Percentiles rank a stretch among this genome's conserved stretches.
phyloP scores from a whole-genome alignment of 2,329 filamentous ascomycete genomes.

The Fusarium pseudonygamai region DNA sequence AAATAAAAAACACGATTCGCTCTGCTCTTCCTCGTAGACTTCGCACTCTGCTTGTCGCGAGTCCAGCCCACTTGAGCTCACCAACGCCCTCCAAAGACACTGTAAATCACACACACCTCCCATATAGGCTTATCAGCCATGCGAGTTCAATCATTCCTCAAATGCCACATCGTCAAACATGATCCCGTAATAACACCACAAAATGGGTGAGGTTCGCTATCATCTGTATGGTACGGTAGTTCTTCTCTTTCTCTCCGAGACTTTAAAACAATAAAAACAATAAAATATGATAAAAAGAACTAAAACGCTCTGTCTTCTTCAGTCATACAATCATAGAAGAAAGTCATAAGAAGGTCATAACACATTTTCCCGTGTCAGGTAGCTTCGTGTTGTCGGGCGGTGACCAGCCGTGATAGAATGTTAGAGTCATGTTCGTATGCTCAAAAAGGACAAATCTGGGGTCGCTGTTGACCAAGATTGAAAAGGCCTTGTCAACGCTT shows the following conservation, averaged over 20 bases:
- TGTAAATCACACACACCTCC: constrained; percentile 40
- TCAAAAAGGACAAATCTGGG: constrained; percentile 40
- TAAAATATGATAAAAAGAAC: constrained; percentile 42
- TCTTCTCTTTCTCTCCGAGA: constrained; percentile 25
- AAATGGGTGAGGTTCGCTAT: constrained; percentile 35
- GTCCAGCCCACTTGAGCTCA: constrained; percentile 46
- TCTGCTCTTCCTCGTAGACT: constrained; percentile 38
- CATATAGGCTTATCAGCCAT: constrained; percentile 41
- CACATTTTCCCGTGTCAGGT: constrained; percentile 48
- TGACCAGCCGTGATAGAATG: constrained; percentile 48
- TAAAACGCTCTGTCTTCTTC: constrained; percentile 49
- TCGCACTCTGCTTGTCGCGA: constrained; percentile 29
- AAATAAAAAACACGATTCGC: constrained; percentile 35
- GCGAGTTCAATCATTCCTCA: constrained; percentile 42
- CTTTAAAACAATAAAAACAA: constrained; percentile 25
- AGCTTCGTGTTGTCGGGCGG: constrained; percentile 47
- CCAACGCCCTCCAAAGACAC: constrained; percentile 41
- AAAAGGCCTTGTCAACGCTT: constrained; percentile 55
- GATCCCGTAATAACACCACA: constrained; percentile 43
- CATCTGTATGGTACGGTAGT: constrained; percentile 38
- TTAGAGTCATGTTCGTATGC: constrained; percentile 41
- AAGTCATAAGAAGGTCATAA: constrained; percentile 52
- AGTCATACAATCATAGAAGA: constrained; percentile 55
- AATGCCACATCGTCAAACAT: constrained; percentile 47
- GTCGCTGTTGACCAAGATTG: constrained; percentile 46